Percentiles rank a stretch among this genome's conserved stretches.
Conservation (phyloP, 805 yeast species). For the Lipomyces yamanashiensis region DNA sequence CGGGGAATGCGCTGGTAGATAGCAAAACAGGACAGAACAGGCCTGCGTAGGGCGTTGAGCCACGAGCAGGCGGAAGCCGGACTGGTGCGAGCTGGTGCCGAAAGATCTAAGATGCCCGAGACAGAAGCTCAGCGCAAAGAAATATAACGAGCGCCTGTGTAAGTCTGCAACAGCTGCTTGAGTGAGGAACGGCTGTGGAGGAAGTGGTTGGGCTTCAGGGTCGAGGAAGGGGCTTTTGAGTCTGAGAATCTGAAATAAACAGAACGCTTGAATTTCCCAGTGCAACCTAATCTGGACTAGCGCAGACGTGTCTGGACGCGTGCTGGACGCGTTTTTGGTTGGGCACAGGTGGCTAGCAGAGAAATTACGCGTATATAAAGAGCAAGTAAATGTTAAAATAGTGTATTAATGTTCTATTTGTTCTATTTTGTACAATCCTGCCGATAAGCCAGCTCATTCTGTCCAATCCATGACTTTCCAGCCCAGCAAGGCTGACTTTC, state of each 20-base stretch:
- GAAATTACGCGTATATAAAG: background rate
- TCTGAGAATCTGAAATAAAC: background rate
- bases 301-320: constrained; percentile 4
- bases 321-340: constrained; percentile 2
- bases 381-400: background rate
- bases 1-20: background rate
- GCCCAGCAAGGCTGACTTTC: no score
- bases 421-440: no score
- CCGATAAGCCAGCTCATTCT: no score
- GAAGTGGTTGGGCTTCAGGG: background rate
- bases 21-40: background rate
- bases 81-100: background rate
- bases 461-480: no score
- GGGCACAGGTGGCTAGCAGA: background rate
- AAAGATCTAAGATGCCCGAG: background rate
- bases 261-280: background rate
- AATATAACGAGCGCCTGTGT: background rate
- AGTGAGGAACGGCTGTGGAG: no score
- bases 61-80: background rate
- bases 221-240: background rate
- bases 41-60: background rate
- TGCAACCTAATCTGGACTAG: constrained; percentile 1
- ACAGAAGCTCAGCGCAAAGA: background rate
- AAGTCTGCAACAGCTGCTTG: background rate
- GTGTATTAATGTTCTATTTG: background rate